A percentile compares a stretch with the other conserved stretches of the same genome.
Evolutionary conservation across 306 rosid genomes (phyloP).

Genomic region (Delonix regia): DNA sequence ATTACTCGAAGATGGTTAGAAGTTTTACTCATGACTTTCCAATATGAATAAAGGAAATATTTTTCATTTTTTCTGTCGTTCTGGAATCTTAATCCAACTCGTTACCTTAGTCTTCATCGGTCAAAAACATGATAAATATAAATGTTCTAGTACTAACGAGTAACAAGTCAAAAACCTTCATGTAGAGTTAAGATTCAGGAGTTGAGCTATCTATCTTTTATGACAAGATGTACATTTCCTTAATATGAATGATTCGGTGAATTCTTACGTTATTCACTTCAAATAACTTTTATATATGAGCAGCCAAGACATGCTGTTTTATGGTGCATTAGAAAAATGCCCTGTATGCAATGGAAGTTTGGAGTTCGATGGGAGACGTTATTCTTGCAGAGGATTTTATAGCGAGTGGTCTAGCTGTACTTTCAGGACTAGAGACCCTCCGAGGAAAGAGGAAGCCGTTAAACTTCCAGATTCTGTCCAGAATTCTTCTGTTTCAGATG

Average conservation of each 20-base stretch:
- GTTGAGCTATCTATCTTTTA: too few relatives aligned
- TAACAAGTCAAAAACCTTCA: too few relatives aligned
- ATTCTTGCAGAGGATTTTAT: conserved; percentile 63
- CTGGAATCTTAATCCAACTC: background rate
- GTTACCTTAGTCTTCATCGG: background rate
- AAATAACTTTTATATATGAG: background rate
- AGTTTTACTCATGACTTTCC: background rate
- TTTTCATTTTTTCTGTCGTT: too few relatives aligned
- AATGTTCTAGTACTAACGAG: too few relatives aligned
- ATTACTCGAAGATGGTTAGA: conserved; percentile 62
- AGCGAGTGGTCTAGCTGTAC: conserved; percentile 87
- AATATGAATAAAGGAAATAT: too few relatives aligned
- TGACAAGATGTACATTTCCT: background rate
- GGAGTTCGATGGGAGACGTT: conserved; percentile 68
- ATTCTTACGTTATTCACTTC: background rate
- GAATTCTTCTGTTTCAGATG: conserved; percentile 59
- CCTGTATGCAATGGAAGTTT: conserved; percentile 69
- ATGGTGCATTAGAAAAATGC: conserved; percentile 69
- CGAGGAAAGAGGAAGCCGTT: conserved; percentile 61
- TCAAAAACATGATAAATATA: too few relatives aligned
- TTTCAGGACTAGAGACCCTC: conserved; percentile 70
- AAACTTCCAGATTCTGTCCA: conserved; percentile 70
- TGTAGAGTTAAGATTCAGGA: too few relatives aligned
- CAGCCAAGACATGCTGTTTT: conserved; percentile 86
- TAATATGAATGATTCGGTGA: background rate